Base-by-base conservation (phyloP, 1,284 basidiomycete genomes). In the Cutaneotrichosporon cavernicola region DNA sequence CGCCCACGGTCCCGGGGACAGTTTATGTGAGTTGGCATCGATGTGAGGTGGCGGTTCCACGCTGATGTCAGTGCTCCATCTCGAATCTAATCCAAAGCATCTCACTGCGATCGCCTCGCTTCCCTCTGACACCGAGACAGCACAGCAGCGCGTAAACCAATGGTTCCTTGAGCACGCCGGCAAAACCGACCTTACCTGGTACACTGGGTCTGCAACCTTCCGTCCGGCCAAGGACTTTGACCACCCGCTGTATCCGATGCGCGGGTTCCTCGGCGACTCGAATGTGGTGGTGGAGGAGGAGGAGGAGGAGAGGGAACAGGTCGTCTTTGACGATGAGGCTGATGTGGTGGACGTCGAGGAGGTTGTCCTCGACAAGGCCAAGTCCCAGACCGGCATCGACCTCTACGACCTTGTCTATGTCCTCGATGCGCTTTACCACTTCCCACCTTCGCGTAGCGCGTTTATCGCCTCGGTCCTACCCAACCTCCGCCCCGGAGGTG, bases 391-490 rank as follows among this genome's bases (percentile, higher is more conserved):
- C 11, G 47, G 30, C n/a, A 14, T 51, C 8, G 58, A 76, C 16
- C 69, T 69, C 18, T 81, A 77, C 70, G 75, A 79, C 66, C 72
- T 79, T 46, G 72, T 81, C 43, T 77, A 79, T 69, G 72, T 87
- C 6, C 81, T 90, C 32, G 89, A 90, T 72, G 89, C 88, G 65
- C 87, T 88, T 2, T 89, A 89, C 73, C 88, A 90, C 74, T 89
- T 89, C 73, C 73, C 82, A 9, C 85, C 86, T 1, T 83, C 87
- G 22, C 64, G 75, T 16, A 65, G 65, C 5, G 85, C 87, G 70
- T 82, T 89, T 36, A 72, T 76, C 9, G 84, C 87, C 68, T 75
- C 82, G 1, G 82, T 84, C 66, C 60, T 65, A 4, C 82, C 66
- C 1, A 64, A 82, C 46, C 82, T 90, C 1, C 71, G 73, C 0